These are phyloP conservation scores for Amanita jacksonii DNA, from an alignment of 768 basidiomycete species.

Conservation along the genomic window DNA sequence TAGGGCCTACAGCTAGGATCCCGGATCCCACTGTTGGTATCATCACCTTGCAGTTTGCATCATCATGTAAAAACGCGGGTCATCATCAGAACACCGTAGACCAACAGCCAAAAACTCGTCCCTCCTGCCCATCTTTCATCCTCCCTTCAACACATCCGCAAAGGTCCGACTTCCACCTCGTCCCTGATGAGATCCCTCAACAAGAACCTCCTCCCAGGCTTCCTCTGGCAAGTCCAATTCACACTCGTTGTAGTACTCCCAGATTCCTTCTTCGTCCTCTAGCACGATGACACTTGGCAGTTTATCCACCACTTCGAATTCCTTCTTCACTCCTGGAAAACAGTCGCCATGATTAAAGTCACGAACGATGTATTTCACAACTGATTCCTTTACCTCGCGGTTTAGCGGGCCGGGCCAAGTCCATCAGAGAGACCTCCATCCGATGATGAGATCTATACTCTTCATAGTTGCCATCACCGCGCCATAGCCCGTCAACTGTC, in stretches of 20 bases:
- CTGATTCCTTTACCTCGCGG: slow-evolving; percentile 1
- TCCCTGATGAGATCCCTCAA: not conserved
- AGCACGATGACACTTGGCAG: slow-evolving; percentile 2
- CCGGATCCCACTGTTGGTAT: too few species aligned
- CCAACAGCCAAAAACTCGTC: too few species aligned
- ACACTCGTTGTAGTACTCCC: not conserved
- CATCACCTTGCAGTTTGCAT: too few species aligned
- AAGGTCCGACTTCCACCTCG: not conserved
- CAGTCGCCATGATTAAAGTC: not conserved
- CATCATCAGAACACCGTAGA: too few species aligned
- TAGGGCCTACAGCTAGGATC: too few species aligned
- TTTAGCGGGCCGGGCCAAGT: slow-evolving; percentile 5
- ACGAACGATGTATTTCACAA: not conserved
- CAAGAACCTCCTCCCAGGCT: slow-evolving; percentile 4
- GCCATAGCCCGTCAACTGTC: not conserved
- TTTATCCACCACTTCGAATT: slow-evolving; percentile 6
- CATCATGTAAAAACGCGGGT: too few species aligned
- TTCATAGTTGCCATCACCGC: not conserved
- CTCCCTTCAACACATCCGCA: slow-evolving; percentile 6
- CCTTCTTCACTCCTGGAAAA: slow-evolving; percentile 5
- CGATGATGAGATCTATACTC: not conserved
- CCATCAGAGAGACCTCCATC: slow-evolving; percentile 5
- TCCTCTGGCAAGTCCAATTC: not conserved
- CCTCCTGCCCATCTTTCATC: too few species aligned
- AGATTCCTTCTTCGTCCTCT: not conserved